Percentiles rank a stretch among this genome's conserved stretches.
Conservation (phyloP, 345 rosid genomes). For the Moricandia moricandioides region DNA sequence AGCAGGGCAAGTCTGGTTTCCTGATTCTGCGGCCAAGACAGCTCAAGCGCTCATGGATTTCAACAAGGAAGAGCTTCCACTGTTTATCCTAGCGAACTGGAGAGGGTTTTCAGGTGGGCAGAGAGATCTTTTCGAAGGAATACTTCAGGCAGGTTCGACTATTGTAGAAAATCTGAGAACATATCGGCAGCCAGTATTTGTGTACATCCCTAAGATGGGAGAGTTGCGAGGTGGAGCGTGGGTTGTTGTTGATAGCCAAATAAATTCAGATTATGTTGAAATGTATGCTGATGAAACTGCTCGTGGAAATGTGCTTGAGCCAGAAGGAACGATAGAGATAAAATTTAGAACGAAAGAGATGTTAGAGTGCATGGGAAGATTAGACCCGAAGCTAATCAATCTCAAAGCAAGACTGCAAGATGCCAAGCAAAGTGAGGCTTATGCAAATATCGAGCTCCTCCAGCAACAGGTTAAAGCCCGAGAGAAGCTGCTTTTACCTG, state of each 20-base stretch:
- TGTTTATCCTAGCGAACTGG: conserved; percentile 98
- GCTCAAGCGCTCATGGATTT: conserved; percentile 97
- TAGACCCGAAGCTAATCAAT: conserved; percentile 64
- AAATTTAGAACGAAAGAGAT: conserved; percentile 91
- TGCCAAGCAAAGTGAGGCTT: conserved; percentile 52
- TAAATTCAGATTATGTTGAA: conserved; percentile 90
- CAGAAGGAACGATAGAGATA: conserved; percentile 97
- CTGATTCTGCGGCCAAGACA: conserved; percentile 96
- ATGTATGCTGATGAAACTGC: conserved; percentile 98
- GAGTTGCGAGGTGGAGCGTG: conserved; percentile 99
- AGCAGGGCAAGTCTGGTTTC: conserved; percentile 99
- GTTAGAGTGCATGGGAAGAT: conserved; percentile 97
- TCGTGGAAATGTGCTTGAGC: conserved; percentile 96
- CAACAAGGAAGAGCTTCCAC: conserved; percentile 89
- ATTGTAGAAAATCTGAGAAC: conserved; percentile 97
- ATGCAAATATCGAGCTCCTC: conserved; percentile 46
- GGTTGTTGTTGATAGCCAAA: conserved; percentile 96
- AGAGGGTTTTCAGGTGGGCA: conserved; percentile 99
- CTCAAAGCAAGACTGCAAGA: conserved; percentile 67
- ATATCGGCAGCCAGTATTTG: conserved; percentile 94
- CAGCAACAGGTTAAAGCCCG: conserved; percentile 72
- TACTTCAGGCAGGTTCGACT: conserved; percentile 98
- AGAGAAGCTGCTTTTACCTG: conserved; percentile 84
- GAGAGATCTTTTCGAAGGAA: conserved; percentile 98
- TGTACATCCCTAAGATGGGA: conserved; percentile 96